A percentile compares a stretch with the other conserved stretches of the same genome.
These are phyloP conservation scores for Exophiala lecanii-corni DNA, from an alignment of 2,329 filamentous ascomycete species.

Conservation along the genomic window DNA sequence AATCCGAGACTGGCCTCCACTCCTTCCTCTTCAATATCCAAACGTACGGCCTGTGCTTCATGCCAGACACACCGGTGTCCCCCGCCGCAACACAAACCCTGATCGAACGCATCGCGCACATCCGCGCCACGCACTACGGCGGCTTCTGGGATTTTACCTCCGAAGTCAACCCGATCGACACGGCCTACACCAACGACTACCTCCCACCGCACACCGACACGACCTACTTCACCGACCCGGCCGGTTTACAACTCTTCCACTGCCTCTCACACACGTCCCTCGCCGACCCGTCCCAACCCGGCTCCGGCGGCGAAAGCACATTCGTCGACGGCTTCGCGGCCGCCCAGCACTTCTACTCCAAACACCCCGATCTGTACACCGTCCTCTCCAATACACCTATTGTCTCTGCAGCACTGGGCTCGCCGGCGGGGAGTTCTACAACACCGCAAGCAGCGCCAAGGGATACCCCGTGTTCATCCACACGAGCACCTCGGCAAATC, in stretches of 20 bases:
- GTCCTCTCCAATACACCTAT: slow-evolving; percentile 56
- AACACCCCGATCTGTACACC: slow-evolving; percentile 54
- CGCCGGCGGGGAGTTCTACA: slow-evolving; percentile 61
- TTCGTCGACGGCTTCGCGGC: slow-evolving; percentile 83
- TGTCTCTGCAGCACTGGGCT: slow-evolving; percentile 79
- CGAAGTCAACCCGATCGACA: slow-evolving; percentile 81
- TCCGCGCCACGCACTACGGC: slow-evolving; percentile 88
- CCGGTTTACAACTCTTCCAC: slow-evolving; percentile 89
- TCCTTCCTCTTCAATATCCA: slow-evolving; percentile 22
- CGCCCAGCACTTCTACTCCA: slow-evolving; percentile 54
- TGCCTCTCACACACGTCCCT: slow-evolving; percentile 67
- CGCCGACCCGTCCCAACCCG: slow-evolving; percentile 33
- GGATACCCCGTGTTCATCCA: slow-evolving; percentile 67
- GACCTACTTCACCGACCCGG: slow-evolving; percentile 91
- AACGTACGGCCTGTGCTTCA: slow-evolving; percentile 21
- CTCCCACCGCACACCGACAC: slow-evolving; percentile 88
- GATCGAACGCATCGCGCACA: slow-evolving; percentile 76
- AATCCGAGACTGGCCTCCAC: slow-evolving; percentile 40
- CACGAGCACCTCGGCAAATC: slow-evolving; percentile 29
- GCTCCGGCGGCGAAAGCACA: slow-evolving; percentile 68
- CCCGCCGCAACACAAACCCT: slow-evolving; percentile 70
- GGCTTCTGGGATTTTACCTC: slow-evolving; percentile 84
- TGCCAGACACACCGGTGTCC: slow-evolving; percentile 20
- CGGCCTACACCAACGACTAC: slow-evolving; percentile 81
- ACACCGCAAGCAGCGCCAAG: slow-evolving; percentile 54